These are phyloP conservation scores for Umbilicus rupestris DNA, from an alignment of 164 flowering plant genomes.

Conservation along the genomic window DNA sequence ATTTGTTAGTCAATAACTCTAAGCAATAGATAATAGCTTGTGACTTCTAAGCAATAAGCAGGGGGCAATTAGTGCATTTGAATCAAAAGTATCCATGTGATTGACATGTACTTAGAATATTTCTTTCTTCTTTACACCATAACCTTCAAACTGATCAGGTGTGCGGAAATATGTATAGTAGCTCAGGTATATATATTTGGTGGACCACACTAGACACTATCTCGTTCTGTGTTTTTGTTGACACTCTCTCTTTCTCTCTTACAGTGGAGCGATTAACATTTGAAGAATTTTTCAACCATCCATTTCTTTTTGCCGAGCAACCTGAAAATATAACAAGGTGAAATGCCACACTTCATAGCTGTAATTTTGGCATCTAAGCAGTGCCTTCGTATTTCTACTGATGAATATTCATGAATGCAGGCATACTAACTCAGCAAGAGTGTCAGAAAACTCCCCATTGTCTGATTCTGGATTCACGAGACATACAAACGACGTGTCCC, in stretches of 20 bases:
- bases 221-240: neutral
- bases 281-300: conserved; percentile 94
- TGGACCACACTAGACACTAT: neutral
- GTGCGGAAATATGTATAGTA: neutral
- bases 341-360: neutral
- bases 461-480: conserved; percentile 29
- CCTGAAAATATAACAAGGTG: conserved; percentile 43
- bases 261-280: conserved; percentile 92
- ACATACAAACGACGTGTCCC: conserved; percentile 46
- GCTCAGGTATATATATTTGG: neutral
- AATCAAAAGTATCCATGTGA: neutral
- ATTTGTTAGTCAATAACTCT: no score
- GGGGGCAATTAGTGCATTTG: neutral
- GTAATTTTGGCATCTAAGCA: conserved; percentile 1
- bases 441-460: conserved; percentile 26
- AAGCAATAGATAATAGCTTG: neutral
- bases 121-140: neutral
- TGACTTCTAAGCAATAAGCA: neutral
- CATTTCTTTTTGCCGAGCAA: conserved; percentile 40
- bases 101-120: neutral
- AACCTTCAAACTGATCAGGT: neutral
- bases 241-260: conserved; percentile 6
- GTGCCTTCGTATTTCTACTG: neutral
- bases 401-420: conserved; percentile 24
- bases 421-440: conserved; percentile 22